These are phyloP conservation scores for Coccomyxa subellipsoidea DNA, from an alignment of 163 green algal genomes.

Conservation along the genomic window DNA sequence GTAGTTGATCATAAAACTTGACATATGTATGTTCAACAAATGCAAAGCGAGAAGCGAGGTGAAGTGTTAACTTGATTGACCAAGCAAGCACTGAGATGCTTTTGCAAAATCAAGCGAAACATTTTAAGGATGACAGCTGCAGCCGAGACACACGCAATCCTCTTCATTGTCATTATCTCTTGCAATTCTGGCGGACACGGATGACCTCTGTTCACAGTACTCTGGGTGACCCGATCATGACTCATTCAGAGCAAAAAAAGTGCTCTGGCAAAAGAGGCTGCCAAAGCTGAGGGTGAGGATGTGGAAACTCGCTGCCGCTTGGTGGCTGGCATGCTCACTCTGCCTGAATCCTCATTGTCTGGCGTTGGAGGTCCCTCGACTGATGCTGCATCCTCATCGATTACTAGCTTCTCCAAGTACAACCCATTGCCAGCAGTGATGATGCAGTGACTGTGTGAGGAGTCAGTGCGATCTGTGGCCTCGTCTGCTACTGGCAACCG, in stretches of 20 bases:
- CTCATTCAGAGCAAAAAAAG: background rate
- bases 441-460: background rate
- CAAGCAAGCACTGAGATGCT: too few relatives aligned
- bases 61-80: too few relatives aligned
- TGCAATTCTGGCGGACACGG: background rate
- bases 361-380: background rate
- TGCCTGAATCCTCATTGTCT: slow-evolving; percentile 1
- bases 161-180: background rate
- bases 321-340: background rate
- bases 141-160: background rate
- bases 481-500: background rate
- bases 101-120: too few relatives aligned
- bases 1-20: too few relatives aligned
- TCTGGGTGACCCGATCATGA: too few relatives aligned
- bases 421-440: background rate
- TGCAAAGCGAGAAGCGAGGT: too few relatives aligned
- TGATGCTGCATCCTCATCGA: background rate
- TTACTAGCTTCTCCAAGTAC: background rate
- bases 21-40: too few relatives aligned
- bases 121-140: too few relatives aligned
- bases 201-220: too few relatives aligned
- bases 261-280: background rate
- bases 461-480: background rate
- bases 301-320: background rate
- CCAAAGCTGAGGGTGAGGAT: background rate